Percentiles rank a stretch among this genome's conserved stretches.
phyloP scores from a whole-genome alignment of 163 green algal genomes.

The Scenedesmus sp. region DNA sequence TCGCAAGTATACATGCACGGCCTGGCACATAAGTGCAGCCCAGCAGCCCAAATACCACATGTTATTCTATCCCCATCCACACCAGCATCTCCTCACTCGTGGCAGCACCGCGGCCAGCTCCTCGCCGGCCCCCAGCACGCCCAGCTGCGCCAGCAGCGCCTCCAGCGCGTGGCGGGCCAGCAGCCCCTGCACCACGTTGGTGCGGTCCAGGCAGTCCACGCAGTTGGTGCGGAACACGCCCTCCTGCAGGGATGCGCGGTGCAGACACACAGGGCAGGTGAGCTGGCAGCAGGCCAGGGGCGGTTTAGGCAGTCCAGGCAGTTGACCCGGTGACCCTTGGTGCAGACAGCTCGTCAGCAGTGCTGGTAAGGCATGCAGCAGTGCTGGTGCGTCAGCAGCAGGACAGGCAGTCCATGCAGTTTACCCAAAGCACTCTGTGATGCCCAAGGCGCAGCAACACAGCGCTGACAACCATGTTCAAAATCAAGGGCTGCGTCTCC shows the following conservation, averaged over 20 bases:
- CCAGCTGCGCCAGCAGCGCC: slow-evolving; percentile 70
- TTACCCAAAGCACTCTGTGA: no score
- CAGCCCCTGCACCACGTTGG: slow-evolving; percentile 81
- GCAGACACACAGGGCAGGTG: background rate
- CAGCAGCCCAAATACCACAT: background rate
- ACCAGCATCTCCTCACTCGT: slow-evolving; percentile 10
- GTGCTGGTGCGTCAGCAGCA: no score
- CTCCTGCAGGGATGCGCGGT: slow-evolving; percentile 60
- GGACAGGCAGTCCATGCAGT: no score
- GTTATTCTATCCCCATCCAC: background rate
- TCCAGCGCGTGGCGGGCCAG: slow-evolving; percentile 70
- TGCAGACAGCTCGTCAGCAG: no score
- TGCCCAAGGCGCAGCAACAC: no score
- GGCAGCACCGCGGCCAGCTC: slow-evolving; percentile 32
- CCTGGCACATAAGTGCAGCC: background rate
- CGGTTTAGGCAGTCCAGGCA: no score
- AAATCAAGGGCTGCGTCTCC: no score
- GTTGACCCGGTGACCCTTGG: no score
- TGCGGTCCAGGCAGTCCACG: slow-evolving; percentile 96
- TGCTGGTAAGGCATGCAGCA: no score
- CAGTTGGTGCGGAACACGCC: slow-evolving; percentile 94
- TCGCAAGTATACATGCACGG: background rate
- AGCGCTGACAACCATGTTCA: no score
- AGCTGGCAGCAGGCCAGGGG: no score
- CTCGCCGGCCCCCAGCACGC: slow-evolving; percentile 60